A percentile compares a stretch with the other conserved stretches of the same genome.
Conservation (phyloP, 257 asterid genomes). For the Oldenlandia corymbosa region DNA sequence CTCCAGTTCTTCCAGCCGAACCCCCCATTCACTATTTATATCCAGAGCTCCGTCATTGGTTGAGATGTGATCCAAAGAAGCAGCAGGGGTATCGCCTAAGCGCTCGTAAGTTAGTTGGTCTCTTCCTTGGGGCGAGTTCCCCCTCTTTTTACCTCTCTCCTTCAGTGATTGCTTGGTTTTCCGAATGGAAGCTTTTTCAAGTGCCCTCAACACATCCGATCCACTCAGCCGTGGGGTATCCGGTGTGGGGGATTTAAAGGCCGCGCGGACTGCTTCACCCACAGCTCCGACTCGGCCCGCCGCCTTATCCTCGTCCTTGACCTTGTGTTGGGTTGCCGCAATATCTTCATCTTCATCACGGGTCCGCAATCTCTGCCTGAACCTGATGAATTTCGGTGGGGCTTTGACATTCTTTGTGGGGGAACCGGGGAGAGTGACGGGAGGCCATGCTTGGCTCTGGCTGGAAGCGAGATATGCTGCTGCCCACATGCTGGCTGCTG, state of each 20-base stretch:
- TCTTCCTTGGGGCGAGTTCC: not conserved
- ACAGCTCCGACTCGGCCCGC: not conserved
- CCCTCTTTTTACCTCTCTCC: not conserved
- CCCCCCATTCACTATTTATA: slow-evolving; percentile 45
- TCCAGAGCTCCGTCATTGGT: slow-evolving; percentile 18
- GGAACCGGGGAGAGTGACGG: slow-evolving; percentile 4
- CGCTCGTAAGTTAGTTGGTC: too few relatives aligned
- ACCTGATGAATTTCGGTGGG: slow-evolving; percentile 14
- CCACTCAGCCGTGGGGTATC: slow-evolving; percentile 33
- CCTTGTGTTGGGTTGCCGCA: not conserved
- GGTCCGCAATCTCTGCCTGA: not conserved
- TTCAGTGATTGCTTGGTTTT: slow-evolving; percentile 20
- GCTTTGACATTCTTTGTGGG: slow-evolving; percentile 19
- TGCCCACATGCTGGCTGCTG: slow-evolving; percentile 16
- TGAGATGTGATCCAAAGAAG: not conserved
- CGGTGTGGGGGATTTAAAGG: slow-evolving; percentile 8
- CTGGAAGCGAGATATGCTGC: slow-evolving; percentile 17
- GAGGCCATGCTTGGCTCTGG: slow-evolving; percentile 16
- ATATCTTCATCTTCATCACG: not conserved
- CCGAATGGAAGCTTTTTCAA: slow-evolving; percentile 36
- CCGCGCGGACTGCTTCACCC: slow-evolving; percentile 7
- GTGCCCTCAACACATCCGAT: slow-evolving; percentile 49
- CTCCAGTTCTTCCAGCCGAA: slow-evolving; percentile 41
- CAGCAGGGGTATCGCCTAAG: too few relatives aligned
- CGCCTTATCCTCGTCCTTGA: not conserved